phyloP scores from a whole-genome alignment of 1,284 basidiomycete genomes.

The Ceratobasidium sp. region DNA sequence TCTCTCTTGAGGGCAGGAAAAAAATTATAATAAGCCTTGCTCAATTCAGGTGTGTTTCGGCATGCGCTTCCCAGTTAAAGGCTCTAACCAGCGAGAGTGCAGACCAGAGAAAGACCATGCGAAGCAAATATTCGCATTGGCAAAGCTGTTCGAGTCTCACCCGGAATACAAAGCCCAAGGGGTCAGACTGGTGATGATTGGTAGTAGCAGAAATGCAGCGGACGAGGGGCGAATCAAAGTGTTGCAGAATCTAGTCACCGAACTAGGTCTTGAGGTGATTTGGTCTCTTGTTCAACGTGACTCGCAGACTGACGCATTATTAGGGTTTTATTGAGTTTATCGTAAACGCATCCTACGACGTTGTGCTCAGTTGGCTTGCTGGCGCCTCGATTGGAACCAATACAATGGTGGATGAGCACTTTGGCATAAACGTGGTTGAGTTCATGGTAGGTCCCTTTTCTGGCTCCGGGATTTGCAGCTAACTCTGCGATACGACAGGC shows the following conservation, averaged over 20 bases:
- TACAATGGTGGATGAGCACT: slow-evolving; percentile 99
- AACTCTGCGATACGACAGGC: slow-evolving; percentile 63
- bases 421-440: slow-evolving; percentile 98
- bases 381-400: slow-evolving; percentile 85
- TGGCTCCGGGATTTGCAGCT: neutral
- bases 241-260: slow-evolving; percentile 64
- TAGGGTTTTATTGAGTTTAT: slow-evolving; percentile 78
- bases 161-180: slow-evolving; percentile 59
- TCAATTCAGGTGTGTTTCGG: slow-evolving; percentile 75
- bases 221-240: slow-evolving; percentile 75
- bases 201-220: slow-evolving; percentile 78
- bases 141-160: slow-evolving; percentile 62
- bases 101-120: slow-evolving; percentile 96
- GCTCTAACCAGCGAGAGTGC: slow-evolving; percentile 1
- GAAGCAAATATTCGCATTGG: slow-evolving; percentile 77
- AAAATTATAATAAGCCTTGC: slow-evolving; percentile 84
- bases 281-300: slow-evolving; percentile 9
- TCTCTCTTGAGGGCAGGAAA: slow-evolving; percentile 67
- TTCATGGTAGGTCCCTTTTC: slow-evolving; percentile 77
- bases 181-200: slow-evolving; percentile 75
- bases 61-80: neutral
- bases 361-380: slow-evolving; percentile 73
- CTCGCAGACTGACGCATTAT: neutral
- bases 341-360: slow-evolving; percentile 81
- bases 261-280: slow-evolving; percentile 70